These are phyloP conservation scores for Lachancea sp. DNA, from an alignment of 805 yeast genomes.

Conservation along the genomic window DNA sequence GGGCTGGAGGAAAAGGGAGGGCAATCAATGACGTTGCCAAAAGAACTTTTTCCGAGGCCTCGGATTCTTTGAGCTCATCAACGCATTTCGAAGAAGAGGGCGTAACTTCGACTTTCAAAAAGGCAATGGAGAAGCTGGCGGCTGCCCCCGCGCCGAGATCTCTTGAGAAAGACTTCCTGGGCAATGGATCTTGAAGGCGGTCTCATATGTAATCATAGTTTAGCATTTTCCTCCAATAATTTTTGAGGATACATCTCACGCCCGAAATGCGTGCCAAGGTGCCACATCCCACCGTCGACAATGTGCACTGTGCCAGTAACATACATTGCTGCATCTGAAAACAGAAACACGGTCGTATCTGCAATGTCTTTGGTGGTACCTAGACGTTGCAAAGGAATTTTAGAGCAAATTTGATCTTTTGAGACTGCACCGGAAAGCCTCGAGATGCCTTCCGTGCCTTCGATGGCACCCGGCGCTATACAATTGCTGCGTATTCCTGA, in stretches of 20 bases:
- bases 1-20: conserved; percentile 5
- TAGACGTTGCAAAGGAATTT: conserved; percentile 52
- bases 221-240: conserved; percentile 32
- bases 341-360: conserved; percentile 74
- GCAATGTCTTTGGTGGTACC: conserved; percentile 80
- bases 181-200: neutral
- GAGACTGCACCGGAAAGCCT: conserved; percentile 47
- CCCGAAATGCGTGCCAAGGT: conserved; percentile 45
- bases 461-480: conserved; percentile 90
- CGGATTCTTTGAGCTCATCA: conserved; percentile 3
- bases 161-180: conserved; percentile 11
- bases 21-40: conserved; percentile 5
- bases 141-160: conserved; percentile 18
- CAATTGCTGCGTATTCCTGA: conserved; percentile 77
- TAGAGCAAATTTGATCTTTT: conserved; percentile 36
- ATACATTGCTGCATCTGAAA: conserved; percentile 75
- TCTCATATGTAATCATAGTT: conserved; percentile 26
- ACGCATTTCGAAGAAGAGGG: conserved; percentile 18
- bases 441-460: conserved; percentile 76
- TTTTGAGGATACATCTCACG: conserved; percentile 41
- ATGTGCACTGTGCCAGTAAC: conserved; percentile 71
- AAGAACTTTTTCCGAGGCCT: conserved; percentile 5
- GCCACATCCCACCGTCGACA: conserved; percentile 94
- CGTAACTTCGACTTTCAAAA: conserved; percentile 13
- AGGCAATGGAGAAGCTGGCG: conserved; percentile 15